Evolutionary conservation across 202 grass and related monocot genomes (phyloP), one percentile per base, ranked within the genome.

Genomic region (Schoenoplectus tabernaemontani): DNA sequence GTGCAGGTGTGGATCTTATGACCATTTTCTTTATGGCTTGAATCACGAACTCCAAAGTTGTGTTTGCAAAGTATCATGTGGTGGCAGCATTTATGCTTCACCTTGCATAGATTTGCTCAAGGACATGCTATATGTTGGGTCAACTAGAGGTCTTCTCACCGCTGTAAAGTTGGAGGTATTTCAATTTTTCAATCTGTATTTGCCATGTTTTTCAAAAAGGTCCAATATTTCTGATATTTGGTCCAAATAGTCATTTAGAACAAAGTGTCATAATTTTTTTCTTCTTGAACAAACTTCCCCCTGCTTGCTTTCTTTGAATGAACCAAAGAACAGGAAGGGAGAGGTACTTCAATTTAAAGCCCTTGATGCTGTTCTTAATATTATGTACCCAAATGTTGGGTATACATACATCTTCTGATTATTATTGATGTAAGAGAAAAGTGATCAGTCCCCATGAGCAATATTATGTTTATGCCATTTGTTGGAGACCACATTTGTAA

Each of bases 11-110:
- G 91, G 94, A 66, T 97, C 94, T 8, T 90, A 97, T 47, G 94
- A 97, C 44, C 86, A 94, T 83, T 71, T 83, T 85, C 76, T 97
- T 44, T 97, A 94, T 70, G 94, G 91, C 17, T 85, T 97, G 65
- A 90, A 92, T 87, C 93, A 90, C 77, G 87, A 93, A 84, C 82
- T 90, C 38, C 82, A 33, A 82, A 81, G 78, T 57, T 97, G 89
- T 16, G 11, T 81, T 66, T 93, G 91, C 63, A 92, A 89, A 93
- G 48, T 94, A 82, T 90, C 81, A 75, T 97, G 94, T 86, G 94
- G 94, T 78, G 94, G 94, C 81, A 97, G 94, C 83, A 88, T 97
- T 81, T 97, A 92, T 90, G 89, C 91, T 83, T 97, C 94, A 47
- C 94, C 94, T 67, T 80, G 60, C 80, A 81, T 92, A 75, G 91